phyloP scores from a whole-genome alignment of 345 rosid species.

The Abelmoschus esculentus region DNA sequence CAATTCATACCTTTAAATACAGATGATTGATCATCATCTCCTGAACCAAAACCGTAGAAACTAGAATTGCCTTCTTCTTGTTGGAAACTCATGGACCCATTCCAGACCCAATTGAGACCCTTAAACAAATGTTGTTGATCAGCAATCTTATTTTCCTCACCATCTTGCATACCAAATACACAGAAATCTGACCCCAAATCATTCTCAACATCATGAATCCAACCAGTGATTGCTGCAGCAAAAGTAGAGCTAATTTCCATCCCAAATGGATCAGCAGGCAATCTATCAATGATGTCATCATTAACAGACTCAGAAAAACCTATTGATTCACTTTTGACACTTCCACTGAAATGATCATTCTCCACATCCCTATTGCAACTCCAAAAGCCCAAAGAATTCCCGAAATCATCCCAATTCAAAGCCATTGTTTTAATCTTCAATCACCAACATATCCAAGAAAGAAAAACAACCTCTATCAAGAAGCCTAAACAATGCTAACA shows the following conservation, averaged over 20 bases:
- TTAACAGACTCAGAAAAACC: conserved; percentile 12
- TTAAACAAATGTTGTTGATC: not conserved
- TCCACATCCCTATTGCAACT: conserved; percentile 20
- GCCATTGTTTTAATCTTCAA: conserved; percentile 3
- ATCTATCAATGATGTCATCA: conserved; percentile 13
- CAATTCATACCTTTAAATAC: not conserved
- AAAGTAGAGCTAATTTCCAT: conserved; percentile 18
- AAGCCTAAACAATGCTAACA: not conserved
- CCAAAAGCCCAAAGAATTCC: conserved; percentile 8
- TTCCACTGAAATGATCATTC: conserved; percentile 7
- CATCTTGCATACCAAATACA: conserved; percentile 3
- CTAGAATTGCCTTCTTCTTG: conserved; percentile 9
- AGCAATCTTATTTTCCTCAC: not conserved
- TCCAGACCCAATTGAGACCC: conserved; percentile 9
- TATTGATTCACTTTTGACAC: conserved; percentile 5
- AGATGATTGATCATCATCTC: conserved; percentile 5
- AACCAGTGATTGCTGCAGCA: conserved; percentile 13
- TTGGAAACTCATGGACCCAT: conserved; percentile 4
- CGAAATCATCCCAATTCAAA: conserved; percentile 12
- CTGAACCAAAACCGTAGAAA: not conserved
- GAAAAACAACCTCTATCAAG: conserved; percentile 15
- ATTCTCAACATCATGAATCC: conserved; percentile 10
- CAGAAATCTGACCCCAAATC: conserved; percentile 9
- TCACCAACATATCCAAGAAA: not conserved
- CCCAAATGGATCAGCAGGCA: conserved; percentile 18